Conservation (phyloP, 1,284 basidiomycete species). For the Earliella scabrosa region DNA sequence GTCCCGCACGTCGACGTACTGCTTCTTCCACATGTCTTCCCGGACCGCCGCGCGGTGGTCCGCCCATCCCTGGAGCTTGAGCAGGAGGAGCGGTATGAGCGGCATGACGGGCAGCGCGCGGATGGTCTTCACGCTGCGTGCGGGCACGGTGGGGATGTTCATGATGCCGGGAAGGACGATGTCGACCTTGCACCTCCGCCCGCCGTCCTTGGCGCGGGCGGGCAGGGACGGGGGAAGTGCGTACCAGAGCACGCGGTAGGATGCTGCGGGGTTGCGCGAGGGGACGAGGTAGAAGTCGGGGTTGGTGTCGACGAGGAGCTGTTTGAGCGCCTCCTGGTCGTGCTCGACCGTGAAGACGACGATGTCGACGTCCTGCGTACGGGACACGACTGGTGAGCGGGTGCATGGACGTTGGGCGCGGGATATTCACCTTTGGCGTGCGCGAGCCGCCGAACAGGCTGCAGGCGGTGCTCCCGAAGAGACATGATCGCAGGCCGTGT, state of each 20-base stretch:
- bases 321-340: conserved; percentile 46
- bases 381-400: too few relatives aligned
- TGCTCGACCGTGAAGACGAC: conserved; percentile 43
- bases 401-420: not conserved
- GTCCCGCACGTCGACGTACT: conserved; percentile 34
- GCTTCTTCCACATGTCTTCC: conserved; percentile 32
- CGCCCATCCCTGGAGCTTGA: conserved; percentile 55
- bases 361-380: conserved; percentile 55
- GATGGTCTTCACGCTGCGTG: conserved; percentile 29
- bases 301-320: conserved; percentile 38
- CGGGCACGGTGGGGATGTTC: conserved; percentile 45
- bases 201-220: not conserved
- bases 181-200: conserved; percentile 51
- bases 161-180: conserved; percentile 50
- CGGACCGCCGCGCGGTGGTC: conserved; percentile 36
- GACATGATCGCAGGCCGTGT: conserved; percentile 13
- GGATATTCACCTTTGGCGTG: conserved; percentile 43
- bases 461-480: conserved; percentile 35
- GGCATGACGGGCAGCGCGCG: conserved; percentile 47
- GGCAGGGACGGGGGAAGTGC: too few relatives aligned
- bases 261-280: conserved; percentile 42
- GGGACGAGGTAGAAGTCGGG: conserved; percentile 45
- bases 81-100: conserved; percentile 46
- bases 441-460: conserved; percentile 42
- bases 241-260: conserved; percentile 52